Evolutionary conservation across 129 eudicot genomes (phyloP).

Genomic region (Centrapalus pauciflorus): DNA sequence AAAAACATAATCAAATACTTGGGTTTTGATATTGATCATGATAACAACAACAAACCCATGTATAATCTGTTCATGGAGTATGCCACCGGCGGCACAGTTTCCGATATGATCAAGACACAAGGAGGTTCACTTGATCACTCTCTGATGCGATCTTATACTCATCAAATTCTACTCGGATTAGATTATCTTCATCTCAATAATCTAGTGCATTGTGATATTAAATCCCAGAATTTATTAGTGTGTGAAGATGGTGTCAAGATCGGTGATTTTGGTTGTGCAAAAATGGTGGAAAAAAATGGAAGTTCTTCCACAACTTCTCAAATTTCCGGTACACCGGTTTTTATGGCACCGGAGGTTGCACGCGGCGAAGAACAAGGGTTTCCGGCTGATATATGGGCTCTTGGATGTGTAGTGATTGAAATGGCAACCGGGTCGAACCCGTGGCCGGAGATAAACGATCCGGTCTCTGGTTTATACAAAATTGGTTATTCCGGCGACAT

Average conservation of each 20-base stretch:
- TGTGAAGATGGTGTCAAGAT: slow-evolving; percentile 55
- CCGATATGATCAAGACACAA: slow-evolving; percentile 43
- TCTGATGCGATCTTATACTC: slow-evolving; percentile 34
- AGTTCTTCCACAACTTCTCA: not conserved
- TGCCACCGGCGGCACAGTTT: slow-evolving; percentile 51
- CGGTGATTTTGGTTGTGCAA: slow-evolving; percentile 75
- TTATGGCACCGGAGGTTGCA: slow-evolving; percentile 91
- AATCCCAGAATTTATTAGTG: slow-evolving; percentile 59
- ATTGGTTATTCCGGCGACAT: slow-evolving; percentile 57
- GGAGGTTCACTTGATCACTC: slow-evolving; percentile 54
- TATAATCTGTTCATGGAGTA: slow-evolving; percentile 78
- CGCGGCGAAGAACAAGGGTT: slow-evolving; percentile 77
- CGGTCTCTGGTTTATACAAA: slow-evolving; percentile 52
- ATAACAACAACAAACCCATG: slow-evolving; percentile 23
- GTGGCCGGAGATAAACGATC: slow-evolving; percentile 62
- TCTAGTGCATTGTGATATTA: slow-evolving; percentile 78
- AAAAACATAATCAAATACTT: slow-evolving; percentile 49
- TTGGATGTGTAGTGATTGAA: slow-evolving; percentile 72
- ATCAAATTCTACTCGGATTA: slow-evolving; percentile 52
- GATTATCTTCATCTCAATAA: slow-evolving; percentile 51
- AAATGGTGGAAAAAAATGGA: slow-evolving; percentile 3
- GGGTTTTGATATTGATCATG: slow-evolving; percentile 40
- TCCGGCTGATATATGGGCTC: slow-evolving; percentile 83
- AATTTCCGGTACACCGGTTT: slow-evolving; percentile 77
- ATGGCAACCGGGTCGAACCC: slow-evolving; percentile 76